Base-by-base conservation (phyloP, 331 rosid genomes). In the Malus hybrid region DNA sequence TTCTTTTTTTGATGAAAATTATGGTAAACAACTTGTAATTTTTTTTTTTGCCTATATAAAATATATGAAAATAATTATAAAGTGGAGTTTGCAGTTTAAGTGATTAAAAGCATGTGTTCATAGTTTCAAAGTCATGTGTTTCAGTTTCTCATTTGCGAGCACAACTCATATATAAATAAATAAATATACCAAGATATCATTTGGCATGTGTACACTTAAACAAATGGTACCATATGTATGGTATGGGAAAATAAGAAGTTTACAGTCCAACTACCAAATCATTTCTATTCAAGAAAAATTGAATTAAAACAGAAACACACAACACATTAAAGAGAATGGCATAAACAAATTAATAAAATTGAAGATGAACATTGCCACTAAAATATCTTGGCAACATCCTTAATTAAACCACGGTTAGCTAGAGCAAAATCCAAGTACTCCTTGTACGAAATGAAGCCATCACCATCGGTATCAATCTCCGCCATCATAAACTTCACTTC, bases 401-500 rank as follows among this genome's bases (percentile, higher is more conserved):
- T 90, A 12, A 93, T 67, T 67, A 90, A 77, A 48, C 91, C 95
- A 55, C 82, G 83, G 78, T 93, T 93, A 31, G 90, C 93, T 6
- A n/a, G 34, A 1, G 96, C 95, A 11, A 93, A 93, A 4, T 61
- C 77, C 0, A 83, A 46, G 79, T 86, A 93, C 64, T 93, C 98
- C 8, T 89, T 73, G 0, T 70, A 71, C 0, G 98, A 90, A 80
- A 93, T 93, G 86, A 69, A 86, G 5, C 93, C 96, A 4, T 93
- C 93, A 0, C 87, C 81, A 19, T 93, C 90, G 0, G 85, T 86
- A 44, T 93, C 98, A 39, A 90, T 85, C 85, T 93, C 93, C 0
- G 80, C 79, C 98, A 93, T 93, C 98, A 93, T 93, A 56, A 79
- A 75, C 15, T 80, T 69, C 56, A 93, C 89, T 65, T 90, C 98